phyloP scores from a whole-genome alignment of 495 filamentous ascomycete species.

The Polyplosphaeria fusca region DNA sequence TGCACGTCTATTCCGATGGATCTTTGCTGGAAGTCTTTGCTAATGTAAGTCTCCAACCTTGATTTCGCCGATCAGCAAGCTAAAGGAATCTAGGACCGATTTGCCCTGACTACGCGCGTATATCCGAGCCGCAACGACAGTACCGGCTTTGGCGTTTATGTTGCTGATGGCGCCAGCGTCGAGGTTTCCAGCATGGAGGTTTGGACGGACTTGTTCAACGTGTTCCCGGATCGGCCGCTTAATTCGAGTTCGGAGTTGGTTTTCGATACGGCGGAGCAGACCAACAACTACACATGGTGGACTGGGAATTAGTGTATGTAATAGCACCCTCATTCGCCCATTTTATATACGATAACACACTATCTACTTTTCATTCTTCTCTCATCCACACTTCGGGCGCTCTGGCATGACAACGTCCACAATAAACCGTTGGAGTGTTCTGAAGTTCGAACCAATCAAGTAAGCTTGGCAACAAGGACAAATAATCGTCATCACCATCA shows the following conservation, averaged over 20 bases:
- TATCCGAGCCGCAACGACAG: conserved; percentile 37
- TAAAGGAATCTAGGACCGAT: conserved; percentile 33
- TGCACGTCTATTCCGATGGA: conserved; percentile 41
- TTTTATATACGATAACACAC: no score
- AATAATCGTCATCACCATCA: no score
- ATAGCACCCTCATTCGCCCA: no score
- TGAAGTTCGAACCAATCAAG: no score
- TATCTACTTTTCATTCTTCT: no score
- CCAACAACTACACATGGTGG: conserved; percentile 44
- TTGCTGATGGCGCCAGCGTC: conserved; percentile 31
- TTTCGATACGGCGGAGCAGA: conserved; percentile 40
- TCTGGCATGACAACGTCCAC: no score
- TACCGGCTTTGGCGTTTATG: conserved; percentile 39
- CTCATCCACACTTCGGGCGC: no score
- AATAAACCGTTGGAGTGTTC: no score
- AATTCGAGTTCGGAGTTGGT: conserved; percentile 40
- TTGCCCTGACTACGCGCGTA: conserved; percentile 41
- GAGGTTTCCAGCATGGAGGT: conserved; percentile 28
- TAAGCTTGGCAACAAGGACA: no score
- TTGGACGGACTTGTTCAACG: conserved; percentile 33
- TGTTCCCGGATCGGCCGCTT: conserved; percentile 37
- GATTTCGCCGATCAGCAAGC: background rate
- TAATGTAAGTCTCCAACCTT: conserved; percentile 29
- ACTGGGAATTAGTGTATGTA: conserved; percentile 30
- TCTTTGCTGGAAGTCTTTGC: conserved; percentile 40